A percentile compares a stretch with the other conserved stretches of the same genome.
Conservation (phyloP, 306 rosid genomes). For the Corylus americana region DNA sequence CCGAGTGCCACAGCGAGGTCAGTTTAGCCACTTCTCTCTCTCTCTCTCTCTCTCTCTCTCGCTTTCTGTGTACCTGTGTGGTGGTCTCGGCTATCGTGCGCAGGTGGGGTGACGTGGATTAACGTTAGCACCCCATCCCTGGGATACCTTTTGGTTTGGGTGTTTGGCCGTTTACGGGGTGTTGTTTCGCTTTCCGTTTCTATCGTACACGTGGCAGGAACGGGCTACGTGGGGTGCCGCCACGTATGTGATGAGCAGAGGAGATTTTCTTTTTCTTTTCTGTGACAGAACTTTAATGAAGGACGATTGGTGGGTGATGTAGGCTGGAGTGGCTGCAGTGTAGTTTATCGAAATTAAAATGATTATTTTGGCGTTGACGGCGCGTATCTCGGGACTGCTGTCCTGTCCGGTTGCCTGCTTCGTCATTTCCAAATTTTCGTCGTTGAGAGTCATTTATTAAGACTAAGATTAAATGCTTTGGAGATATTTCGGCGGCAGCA, state of each 20-base stretch:
- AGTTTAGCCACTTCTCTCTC: slow-evolving; percentile 22
- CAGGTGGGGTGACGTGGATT: slow-evolving; percentile 28
- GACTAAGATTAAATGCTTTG: neutral
- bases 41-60: neutral
- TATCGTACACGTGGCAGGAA: slow-evolving; percentile 23
- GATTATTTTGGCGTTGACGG: slow-evolving; percentile 12
- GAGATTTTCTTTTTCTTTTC: neutral
- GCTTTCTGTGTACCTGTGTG: slow-evolving; percentile 23
- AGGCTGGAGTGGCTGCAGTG: neutral
- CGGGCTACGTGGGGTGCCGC: neutral
- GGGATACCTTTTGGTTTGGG: slow-evolving; percentile 23
- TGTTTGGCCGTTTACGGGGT: slow-evolving; percentile 1
- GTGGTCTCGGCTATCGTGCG: slow-evolving; percentile 29
- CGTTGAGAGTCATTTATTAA: no score
- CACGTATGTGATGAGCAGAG: neutral
- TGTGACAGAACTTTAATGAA: neutral
- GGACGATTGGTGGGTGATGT: slow-evolving; percentile 11
- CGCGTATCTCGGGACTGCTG: slow-evolving; percentile 22
- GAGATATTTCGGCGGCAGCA: neutral
- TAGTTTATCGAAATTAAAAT: neutral
- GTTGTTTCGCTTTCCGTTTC: neutral
- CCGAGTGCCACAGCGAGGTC: slow-evolving; percentile 62
- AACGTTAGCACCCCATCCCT: slow-evolving; percentile 21
- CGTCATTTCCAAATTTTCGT: neutral
- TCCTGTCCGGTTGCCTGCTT: neutral